phyloP scores from a whole-genome alignment of 768 basidiomycete species.

The Mrakia frigida region DNA sequence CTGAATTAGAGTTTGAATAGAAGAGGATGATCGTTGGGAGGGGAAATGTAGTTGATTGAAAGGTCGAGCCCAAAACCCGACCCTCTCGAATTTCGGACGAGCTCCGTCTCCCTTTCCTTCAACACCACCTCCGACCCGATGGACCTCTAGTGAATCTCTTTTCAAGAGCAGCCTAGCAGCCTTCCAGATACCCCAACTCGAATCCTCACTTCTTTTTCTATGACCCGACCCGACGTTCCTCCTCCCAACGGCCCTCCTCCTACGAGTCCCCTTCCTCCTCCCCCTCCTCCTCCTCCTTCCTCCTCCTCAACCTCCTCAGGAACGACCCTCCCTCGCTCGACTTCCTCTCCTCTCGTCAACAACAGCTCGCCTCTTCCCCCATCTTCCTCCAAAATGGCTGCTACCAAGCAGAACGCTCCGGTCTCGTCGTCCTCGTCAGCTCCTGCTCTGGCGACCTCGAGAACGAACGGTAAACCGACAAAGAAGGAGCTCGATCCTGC shows the following conservation, averaged over 20 bases:
- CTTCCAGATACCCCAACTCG: not conserved
- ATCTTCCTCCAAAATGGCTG: not conserved
- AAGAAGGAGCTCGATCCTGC: slow-evolving; percentile 70
- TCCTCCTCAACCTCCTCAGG: not conserved
- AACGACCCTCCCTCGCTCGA: not conserved
- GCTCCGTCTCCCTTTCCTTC: too few relatives aligned
- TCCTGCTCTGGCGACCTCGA: not conserved
- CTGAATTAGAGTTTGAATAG: too few relatives aligned
- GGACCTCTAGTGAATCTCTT: not conserved
- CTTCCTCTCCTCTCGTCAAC: not conserved
- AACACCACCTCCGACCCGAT: not conserved
- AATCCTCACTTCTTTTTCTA: not conserved
- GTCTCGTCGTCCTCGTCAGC: not conserved
- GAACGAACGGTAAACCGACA: not conserved
- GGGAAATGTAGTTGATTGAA: too few relatives aligned
- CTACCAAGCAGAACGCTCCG: not conserved
- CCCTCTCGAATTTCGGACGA: too few relatives aligned
- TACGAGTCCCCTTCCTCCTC: not conserved
- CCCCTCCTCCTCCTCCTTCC: not conserved
- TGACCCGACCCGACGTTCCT: not conserved
- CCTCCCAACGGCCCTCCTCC: slow-evolving; percentile 9
- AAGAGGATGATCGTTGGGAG: too few relatives aligned
- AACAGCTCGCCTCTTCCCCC: not conserved
- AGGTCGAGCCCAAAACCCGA: too few relatives aligned
- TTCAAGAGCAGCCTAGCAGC: not conserved